These are phyloP conservation scores for Cucurbita ficifolia DNA, from an alignment of 306 rosid genomes.

Conservation along the genomic window DNA sequence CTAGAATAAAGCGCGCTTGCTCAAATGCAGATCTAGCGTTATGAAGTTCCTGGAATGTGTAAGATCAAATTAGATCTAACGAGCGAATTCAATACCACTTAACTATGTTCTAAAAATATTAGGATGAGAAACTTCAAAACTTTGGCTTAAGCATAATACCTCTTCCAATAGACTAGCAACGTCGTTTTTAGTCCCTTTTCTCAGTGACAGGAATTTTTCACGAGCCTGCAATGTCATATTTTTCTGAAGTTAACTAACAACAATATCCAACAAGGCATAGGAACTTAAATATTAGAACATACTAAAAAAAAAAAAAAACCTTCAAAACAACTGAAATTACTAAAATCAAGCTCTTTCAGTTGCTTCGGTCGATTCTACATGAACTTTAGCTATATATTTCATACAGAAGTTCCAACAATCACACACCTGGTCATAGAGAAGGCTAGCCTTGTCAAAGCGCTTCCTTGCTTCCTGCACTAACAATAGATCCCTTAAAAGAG, in stretches of 20 bases:
- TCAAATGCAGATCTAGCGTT: conserved; percentile 79
- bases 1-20: conserved; percentile 95
- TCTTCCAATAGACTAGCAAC: conserved; percentile 71
- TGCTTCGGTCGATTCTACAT: background rate
- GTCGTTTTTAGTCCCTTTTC: conserved; percentile 84
- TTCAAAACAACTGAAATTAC: background rate
- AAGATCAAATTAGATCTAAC: conserved; percentile 14
- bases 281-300: background rate
- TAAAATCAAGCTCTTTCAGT: background rate
- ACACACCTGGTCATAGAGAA: conserved; percentile 89
- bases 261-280: background rate
- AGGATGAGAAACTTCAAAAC: background rate
- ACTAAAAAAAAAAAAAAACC: background rate
- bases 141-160: conserved; percentile 32
- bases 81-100: background rate
- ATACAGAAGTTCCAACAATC: background rate
- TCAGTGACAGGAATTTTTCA: conserved; percentile 75
- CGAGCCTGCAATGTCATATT: conserved; percentile 53
- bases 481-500: conserved; percentile 21
- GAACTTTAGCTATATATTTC: background rate
- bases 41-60: conserved; percentile 78
- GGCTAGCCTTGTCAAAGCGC: conserved; percentile 94
- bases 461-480: conserved; percentile 95
- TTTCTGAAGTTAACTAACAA: background rate
- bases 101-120: background rate